Base-by-base conservation (phyloP, 805 yeast species). In the Sugiyamaella chiloensis region DNA sequence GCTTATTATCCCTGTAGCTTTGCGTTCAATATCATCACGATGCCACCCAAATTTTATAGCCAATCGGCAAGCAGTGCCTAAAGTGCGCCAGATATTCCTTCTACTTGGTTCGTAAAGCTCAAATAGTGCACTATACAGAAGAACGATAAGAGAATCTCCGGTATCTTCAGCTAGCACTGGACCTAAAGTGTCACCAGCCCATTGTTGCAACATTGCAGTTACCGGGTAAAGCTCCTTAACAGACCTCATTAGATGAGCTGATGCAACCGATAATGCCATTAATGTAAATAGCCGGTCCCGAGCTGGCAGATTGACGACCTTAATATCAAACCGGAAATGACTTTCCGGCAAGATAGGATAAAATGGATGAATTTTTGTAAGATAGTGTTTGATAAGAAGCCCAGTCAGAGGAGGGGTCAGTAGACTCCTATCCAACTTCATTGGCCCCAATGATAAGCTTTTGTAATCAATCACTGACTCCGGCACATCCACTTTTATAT, bases 61-160 rank as follows among this genome's bases (percentile, higher is more conserved):
- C 20, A 34, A 34, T 4, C 37, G 37, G 7, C 37, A 34, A 4
- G 37, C 37, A n/a, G 37, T 34, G 14, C 37, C 37, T 5, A 34
- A 21, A 16, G 37, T 34, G 5, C 37, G 16, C 37, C 37, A 34
- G 16, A 34, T 34, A 34, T 34, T 34, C 12, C 37, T 19, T 21
- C 37, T 34, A 19, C 37, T 34, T 5, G 37, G 37, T 21, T 34
- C 37, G 20, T 16, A 34, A 34, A 34, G 37, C 37, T 34, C 37
- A 34, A 34, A 34, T 19, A 34, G 20, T 19, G 37, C 37, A 7
- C 16, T 16, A 19, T 34, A 34, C 20, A 34, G 20, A 12, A 34
- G 20, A 3, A 34, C 37, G 3, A 34, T 34, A 4, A 34, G 37
- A 5, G 37, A 34, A 8, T 34, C 37, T 14, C 37, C 37, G 19